Evolutionary conservation across 2,329 filamentous ascomycete species (phyloP).

Genomic region (Hypoxylon sp.): DNA sequence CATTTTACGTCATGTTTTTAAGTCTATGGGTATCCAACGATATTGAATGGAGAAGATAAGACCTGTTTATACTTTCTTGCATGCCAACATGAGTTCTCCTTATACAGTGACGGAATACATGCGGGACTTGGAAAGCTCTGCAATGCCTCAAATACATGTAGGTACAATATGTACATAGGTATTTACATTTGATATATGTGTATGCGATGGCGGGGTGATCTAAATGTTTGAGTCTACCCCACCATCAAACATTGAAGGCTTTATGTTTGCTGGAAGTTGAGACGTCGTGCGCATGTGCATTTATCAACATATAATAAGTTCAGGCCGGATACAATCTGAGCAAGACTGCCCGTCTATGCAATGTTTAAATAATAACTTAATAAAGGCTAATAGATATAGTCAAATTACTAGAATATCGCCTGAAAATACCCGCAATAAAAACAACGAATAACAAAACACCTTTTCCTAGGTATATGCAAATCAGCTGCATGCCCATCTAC

Average conservation of each 20-base stretch:
- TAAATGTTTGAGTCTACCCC: background rate
- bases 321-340: background rate
- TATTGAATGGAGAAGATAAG: too few relatives aligned
- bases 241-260: constrained; percentile 3
- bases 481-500: constrained; percentile 2
- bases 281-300: background rate
- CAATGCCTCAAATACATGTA: too few relatives aligned
- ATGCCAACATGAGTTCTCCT: too few relatives aligned
- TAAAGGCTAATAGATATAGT: background rate
- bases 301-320: background rate
- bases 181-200: too few relatives aligned
- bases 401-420: background rate
- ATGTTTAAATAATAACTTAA: background rate
- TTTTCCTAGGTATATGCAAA: background rate
- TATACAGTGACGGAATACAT: background rate
- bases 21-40: too few relatives aligned
- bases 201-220: background rate
- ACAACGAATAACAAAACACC: constrained; percentile 2
- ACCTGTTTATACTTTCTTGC: too few relatives aligned
- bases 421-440: constrained; percentile 1
- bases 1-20: background rate
- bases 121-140: too few relatives aligned
- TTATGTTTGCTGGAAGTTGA: background rate
- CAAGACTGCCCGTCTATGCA: background rate
- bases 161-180: too few relatives aligned